Evolutionary conservation across 2,329 filamentous ascomycete species (phyloP).

Genomic region (Fusarium sp.): DNA sequence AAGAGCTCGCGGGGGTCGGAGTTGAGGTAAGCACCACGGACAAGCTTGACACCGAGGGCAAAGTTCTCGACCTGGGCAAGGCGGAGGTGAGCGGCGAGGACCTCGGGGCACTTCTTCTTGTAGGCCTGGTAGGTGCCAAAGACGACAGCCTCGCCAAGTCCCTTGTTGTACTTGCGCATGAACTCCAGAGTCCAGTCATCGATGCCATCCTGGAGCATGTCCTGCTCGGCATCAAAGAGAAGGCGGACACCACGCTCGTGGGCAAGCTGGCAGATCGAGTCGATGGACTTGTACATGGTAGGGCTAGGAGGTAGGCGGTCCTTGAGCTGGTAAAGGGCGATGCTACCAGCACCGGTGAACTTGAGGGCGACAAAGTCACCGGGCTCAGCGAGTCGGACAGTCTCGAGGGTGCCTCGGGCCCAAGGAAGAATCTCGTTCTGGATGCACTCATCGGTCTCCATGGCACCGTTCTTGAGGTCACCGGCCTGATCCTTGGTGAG

Average conservation of each 20-base stretch:
- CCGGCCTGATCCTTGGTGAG: slow-evolving; percentile 65
- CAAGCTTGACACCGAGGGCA: slow-evolving; percentile 77
- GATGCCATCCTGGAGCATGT: slow-evolving; percentile 80
- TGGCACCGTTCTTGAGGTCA: slow-evolving; percentile 58
- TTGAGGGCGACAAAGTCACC: slow-evolving; percentile 76
- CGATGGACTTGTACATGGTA: slow-evolving; percentile 75
- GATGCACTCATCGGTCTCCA: slow-evolving; percentile 61
- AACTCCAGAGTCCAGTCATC: slow-evolving; percentile 83
- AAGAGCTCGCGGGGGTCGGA: slow-evolving; percentile 77
- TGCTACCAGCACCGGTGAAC: slow-evolving; percentile 84
- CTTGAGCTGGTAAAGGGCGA: slow-evolving; percentile 74
- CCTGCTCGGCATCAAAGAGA: slow-evolving; percentile 88
- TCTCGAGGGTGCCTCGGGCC: slow-evolving; percentile 78
- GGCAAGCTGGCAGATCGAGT: slow-evolving; percentile 79
- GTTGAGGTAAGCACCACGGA: slow-evolving; percentile 78
- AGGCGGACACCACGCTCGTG: slow-evolving; percentile 75
- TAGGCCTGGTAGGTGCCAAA: slow-evolving; percentile 87
- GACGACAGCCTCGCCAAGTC: slow-evolving; percentile 72
- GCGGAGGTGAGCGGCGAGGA: slow-evolving; percentile 69
- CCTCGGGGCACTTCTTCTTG: slow-evolving; percentile 69
- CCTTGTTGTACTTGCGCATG: slow-evolving; percentile 79
- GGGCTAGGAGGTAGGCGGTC: slow-evolving; percentile 71
- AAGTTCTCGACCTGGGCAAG: slow-evolving; percentile 69
- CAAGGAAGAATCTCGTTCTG: slow-evolving; percentile 74
- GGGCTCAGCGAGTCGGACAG: slow-evolving; percentile 71